Evolutionary conservation across 2,329 filamentous ascomycete species (phyloP).

Genomic region (Ophiognomonia clavigignenti-juglandacearum): DNA sequence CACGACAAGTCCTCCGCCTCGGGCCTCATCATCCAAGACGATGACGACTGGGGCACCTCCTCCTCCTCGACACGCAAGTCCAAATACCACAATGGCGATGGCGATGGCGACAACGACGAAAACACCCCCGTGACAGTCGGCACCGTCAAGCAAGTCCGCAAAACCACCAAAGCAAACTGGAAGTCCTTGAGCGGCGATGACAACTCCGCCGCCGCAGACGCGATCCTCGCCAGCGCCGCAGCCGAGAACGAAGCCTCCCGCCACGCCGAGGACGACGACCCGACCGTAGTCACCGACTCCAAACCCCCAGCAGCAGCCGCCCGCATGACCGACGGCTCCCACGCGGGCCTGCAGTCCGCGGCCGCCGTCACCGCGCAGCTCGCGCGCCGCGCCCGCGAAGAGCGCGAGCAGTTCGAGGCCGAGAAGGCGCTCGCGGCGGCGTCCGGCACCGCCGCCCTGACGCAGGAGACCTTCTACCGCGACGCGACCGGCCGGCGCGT

Average conservation of each 20-base stretch:
- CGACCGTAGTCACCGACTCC: constrained; percentile 40
- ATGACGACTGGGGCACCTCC: constrained; percentile 50
- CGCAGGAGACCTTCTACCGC: constrained; percentile 82
- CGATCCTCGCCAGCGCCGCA: constrained; percentile 69
- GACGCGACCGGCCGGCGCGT: constrained; percentile 94
- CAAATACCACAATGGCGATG: too few species aligned
- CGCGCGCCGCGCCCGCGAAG: constrained; percentile 45
- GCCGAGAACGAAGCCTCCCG: constrained; percentile 56
- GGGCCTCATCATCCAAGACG: constrained; percentile 57
- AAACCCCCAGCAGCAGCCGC: constrained; percentile 18
- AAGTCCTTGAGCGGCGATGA: constrained; percentile 52
- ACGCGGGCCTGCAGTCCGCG: constrained; percentile 82
- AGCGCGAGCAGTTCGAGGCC: constrained; percentile 27
- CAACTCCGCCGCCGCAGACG: constrained; percentile 66
- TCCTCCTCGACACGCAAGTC: not conserved
- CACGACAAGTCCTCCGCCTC: constrained; percentile 27
- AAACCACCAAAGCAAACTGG: constrained; percentile 76
- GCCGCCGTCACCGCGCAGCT: constrained; percentile 69
- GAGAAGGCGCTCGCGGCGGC: constrained; percentile 26
- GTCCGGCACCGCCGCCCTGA: constrained; percentile 34
- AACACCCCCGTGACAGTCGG: constrained; percentile 46
- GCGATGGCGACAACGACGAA: constrained; percentile 46
- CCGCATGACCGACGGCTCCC: constrained; percentile 81
- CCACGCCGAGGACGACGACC: constrained; percentile 44
- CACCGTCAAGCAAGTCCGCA: constrained; percentile 60